Conservation (phyloP, 2,329 filamentous ascomycete genomes). For the Fusarium mangiferae region DNA sequence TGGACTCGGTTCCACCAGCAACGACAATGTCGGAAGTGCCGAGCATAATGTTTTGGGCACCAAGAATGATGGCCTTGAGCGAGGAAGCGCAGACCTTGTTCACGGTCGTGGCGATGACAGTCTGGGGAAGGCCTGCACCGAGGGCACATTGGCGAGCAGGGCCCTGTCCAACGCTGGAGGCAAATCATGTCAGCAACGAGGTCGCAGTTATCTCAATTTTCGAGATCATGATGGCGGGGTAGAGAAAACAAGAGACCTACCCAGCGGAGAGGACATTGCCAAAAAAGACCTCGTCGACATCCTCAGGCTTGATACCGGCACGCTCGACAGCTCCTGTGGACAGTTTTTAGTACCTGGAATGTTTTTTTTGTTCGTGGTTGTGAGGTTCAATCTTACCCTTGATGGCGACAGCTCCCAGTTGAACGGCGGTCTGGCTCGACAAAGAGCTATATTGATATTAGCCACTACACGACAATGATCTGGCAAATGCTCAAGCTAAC, state of each 20-base stretch:
- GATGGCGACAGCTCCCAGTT: slow-evolving; percentile 91
- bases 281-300: slow-evolving; percentile 97
- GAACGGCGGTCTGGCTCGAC: slow-evolving; percentile 83
- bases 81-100: slow-evolving; percentile 99
- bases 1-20: slow-evolving; percentile 95
- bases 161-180: slow-evolving; percentile 86
- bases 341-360: background rate
- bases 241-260: slow-evolving; percentile 60
- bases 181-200: slow-evolving; percentile 24
- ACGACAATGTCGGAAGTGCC: slow-evolving; percentile 94
- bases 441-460: slow-evolving; percentile 72
- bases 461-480: background rate
- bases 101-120: slow-evolving; percentile 87
- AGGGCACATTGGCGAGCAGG: slow-evolving; percentile 95
- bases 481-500: slow-evolving; percentile 58
- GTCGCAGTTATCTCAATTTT: background rate
- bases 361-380: background rate
- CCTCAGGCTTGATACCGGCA: slow-evolving; percentile 85
- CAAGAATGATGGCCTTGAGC: slow-evolving; percentile 93
- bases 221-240: slow-evolving; percentile 16
- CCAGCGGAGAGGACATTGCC: slow-evolving; percentile 98
- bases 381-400: slow-evolving; percentile 72
- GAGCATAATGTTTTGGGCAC: slow-evolving; percentile 96
- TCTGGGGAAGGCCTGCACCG: slow-evolving; percentile 83
- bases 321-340: slow-evolving; percentile 80